These are phyloP conservation scores for Seiridium unicorne DNA, from an alignment of 2,329 filamentous ascomycete species.

Conservation along the genomic window DNA sequence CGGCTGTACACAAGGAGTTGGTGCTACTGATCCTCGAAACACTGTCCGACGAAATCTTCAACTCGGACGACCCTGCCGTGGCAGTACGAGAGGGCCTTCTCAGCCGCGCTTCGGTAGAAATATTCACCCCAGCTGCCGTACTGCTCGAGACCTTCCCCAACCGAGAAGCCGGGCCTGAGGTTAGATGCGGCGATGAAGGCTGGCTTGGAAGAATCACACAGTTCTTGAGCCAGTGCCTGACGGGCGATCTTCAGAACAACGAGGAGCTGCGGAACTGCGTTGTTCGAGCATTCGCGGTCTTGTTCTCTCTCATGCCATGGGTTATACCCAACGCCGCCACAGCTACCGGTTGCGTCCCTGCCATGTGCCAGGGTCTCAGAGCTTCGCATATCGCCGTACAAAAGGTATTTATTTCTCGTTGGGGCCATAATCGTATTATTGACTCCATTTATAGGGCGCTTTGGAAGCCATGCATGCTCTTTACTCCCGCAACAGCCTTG, in stretches of 20 bases:
- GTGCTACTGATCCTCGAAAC: constrained; percentile 88
- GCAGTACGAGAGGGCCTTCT: constrained; percentile 79
- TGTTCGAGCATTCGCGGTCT: constrained; percentile 72
- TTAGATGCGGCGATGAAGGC: constrained; percentile 78
- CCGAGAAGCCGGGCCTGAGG: constrained; percentile 63
- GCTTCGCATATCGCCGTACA: constrained; percentile 70
- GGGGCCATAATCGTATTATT: not conserved
- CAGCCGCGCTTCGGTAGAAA: constrained; percentile 87
- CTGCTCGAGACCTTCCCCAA: constrained; percentile 75
- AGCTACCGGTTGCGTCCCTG: constrained; percentile 66
- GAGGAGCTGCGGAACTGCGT: constrained; percentile 68
- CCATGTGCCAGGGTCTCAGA: constrained; percentile 70
- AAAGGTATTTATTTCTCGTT: constrained; percentile 50
- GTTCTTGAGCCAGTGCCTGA: constrained; percentile 72
- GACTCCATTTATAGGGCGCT: constrained; percentile 54
- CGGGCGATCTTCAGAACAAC: constrained; percentile 62
- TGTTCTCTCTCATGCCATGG: constrained; percentile 83
- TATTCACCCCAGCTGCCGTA: constrained; percentile 79
- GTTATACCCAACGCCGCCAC: constrained; percentile 79
- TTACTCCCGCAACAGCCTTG: constrained; percentile 72
- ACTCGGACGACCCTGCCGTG: constrained; percentile 82
- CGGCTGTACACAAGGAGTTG: constrained; percentile 72
- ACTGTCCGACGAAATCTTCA: constrained; percentile 91
- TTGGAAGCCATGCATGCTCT: constrained; percentile 82
- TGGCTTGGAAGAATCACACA: constrained; percentile 79